Evolutionary conservation across 768 basidiomycete species (phyloP).

Genomic region (Mycena maculata): DNA sequence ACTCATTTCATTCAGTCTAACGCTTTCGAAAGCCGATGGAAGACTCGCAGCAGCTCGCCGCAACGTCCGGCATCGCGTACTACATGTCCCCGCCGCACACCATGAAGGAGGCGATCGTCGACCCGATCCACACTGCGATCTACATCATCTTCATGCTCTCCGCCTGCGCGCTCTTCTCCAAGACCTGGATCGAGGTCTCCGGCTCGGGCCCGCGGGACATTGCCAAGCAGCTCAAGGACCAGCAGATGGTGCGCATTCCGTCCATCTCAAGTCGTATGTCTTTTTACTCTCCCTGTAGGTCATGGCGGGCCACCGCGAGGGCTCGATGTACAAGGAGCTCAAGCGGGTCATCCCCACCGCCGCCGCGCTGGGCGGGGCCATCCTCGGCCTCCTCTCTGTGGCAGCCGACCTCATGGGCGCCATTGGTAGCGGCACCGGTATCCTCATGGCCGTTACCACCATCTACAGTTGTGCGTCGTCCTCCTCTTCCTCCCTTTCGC

Average conservation of each 20-base stretch:
- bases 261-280: background rate
- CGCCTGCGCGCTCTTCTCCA: constrained; percentile 97
- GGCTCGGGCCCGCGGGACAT: constrained; percentile 96
- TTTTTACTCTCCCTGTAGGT: constrained; percentile 53
- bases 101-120: constrained; percentile 84
- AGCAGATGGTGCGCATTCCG: constrained; percentile 84
- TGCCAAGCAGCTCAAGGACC: constrained; percentile 98
- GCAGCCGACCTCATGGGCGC: constrained; percentile 96
- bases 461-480: constrained; percentile 86
- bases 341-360: constrained; percentile 98
- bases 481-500: constrained; percentile 10
- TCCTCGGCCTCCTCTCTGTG: constrained; percentile 91
- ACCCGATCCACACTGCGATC: constrained; percentile 92
- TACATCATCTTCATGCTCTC: constrained; percentile 94
- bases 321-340: constrained; percentile 99
- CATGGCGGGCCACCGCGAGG: constrained; percentile 93
- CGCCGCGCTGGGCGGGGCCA: constrained; percentile 97
- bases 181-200: constrained; percentile 99
- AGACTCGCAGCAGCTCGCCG: constrained; percentile 91
- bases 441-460: constrained; percentile 97
- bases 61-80: constrained; percentile 92
- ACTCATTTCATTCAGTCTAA: background rate
- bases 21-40: constrained; percentile 79
- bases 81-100: constrained; percentile 99
- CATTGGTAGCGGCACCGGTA: constrained; percentile 95